Conservation (phyloP, 2,329 filamentous ascomycete genomes). For the Chaetomiaceae sp. region DNA sequence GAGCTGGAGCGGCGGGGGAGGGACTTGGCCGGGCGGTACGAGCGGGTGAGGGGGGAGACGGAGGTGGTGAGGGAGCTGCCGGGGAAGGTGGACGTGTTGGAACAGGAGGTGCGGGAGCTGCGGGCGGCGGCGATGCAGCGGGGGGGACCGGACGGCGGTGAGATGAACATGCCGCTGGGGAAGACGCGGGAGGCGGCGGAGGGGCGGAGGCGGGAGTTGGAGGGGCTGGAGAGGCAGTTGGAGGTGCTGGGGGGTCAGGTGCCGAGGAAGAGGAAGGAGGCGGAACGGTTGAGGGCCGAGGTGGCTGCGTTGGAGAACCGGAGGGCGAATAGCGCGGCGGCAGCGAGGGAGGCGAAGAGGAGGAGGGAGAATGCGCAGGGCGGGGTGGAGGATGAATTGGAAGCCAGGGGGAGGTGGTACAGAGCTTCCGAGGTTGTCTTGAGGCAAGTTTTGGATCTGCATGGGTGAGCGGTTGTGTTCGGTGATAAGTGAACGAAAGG, state of each 20-base stretch:
- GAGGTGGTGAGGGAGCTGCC: constrained; percentile 50
- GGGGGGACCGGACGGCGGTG: neutral
- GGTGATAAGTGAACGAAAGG: neutral
- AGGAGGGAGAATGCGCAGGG: constrained; percentile 63
- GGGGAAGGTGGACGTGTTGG: constrained; percentile 44
- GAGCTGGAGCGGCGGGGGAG: constrained; percentile 64
- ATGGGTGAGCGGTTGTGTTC: constrained; percentile 30
- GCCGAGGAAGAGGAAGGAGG: constrained; percentile 62
- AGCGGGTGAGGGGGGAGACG: constrained; percentile 47
- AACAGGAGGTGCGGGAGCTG: constrained; percentile 25
- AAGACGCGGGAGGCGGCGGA: constrained; percentile 54
- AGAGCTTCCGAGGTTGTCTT: constrained; percentile 62
- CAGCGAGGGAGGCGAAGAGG: constrained; percentile 66
- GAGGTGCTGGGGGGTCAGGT: constrained; percentile 58
- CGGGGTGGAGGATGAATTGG: constrained; percentile 67
- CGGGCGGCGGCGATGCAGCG: constrained; percentile 29
- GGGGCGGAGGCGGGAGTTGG: constrained; percentile 46
- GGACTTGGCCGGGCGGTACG: constrained; percentile 53
- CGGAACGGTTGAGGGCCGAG: constrained; percentile 64
- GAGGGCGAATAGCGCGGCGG: constrained; percentile 58
- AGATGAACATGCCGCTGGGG: constrained; percentile 52
- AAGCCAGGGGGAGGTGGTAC: constrained; percentile 72
- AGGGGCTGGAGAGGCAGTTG: constrained; percentile 58
- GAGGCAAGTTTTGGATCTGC: constrained; percentile 58
- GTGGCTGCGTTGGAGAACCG: constrained; percentile 64